Conservation (phyloP, 192 early-diverging fungal species). For the Backusella macrospora region DNA sequence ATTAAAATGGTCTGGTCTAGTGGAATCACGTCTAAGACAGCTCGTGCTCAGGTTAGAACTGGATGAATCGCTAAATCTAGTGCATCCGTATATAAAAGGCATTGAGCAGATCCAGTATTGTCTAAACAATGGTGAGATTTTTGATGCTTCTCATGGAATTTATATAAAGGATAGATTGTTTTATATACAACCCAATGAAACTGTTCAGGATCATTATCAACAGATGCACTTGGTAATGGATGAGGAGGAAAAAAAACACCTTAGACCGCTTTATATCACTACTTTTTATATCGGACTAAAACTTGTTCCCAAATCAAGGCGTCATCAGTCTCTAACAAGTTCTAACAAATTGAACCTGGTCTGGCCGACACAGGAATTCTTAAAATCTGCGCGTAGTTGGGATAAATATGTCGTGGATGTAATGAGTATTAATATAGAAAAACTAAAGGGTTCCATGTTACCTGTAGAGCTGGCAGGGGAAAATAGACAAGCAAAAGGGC, state of each 20-base stretch:
- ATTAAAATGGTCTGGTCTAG: conserved; percentile 83
- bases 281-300: conserved; percentile 90
- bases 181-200: conserved; percentile 18
- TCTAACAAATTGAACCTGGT: conserved; percentile 74
- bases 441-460: conserved; percentile 43
- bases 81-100: conserved; percentile 91
- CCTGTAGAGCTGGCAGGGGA: conserved; percentile 8
- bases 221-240: conserved; percentile 22
- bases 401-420: conserved; percentile 68
- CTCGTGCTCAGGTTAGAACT: conserved; percentile 84
- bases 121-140: conserved; percentile 66
- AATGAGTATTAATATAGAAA: conserved; percentile 70
- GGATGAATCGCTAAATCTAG: conserved; percentile 68
- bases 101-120: conserved; percentile 71
- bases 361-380: conserved; percentile 83
- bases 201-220: conserved; percentile 12
- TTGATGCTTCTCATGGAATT: conserved; percentile 71
- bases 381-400: conserved; percentile 79
- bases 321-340: conserved; percentile 35
- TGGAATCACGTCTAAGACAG: conserved; percentile 91
- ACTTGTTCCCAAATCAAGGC: conserved; percentile 59
- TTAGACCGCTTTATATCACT: conserved; percentile 66
- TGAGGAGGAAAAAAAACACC: conserved; percentile 15
- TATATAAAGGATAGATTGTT: conserved; percentile 41
- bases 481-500: background rate